Base-by-base conservation (phyloP, 805 yeast species). In the Nakazawaea ishiwadae region DNA sequence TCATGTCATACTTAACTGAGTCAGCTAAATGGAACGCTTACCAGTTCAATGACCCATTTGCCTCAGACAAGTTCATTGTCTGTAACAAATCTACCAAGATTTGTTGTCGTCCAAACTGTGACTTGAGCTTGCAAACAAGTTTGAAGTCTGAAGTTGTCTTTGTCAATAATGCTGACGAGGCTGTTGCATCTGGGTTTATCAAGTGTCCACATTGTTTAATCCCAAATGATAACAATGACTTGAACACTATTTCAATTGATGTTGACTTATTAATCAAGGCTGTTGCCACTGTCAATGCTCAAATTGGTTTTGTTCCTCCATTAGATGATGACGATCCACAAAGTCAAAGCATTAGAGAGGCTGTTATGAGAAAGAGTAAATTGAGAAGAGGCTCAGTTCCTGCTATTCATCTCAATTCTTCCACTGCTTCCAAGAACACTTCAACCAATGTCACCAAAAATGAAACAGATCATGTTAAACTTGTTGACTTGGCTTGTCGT, bases 401-500 rank as follows among this genome's bases (percentile, higher is more conserved):
- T 16, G 35, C 36, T 8, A 45, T 40, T 12, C 42, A 44, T 18
- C 43, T 47, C 31, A 40, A 40, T 19, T 40, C 36, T n/a, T 10
- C 33, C 4, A n/a, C 33, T 4, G 28, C 29, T 15, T 14, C 40
- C 7, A 28, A 40, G 39, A 44, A 35, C 31, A 30, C 36, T 10
- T 23, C 37, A 3, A 31, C 35, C 29, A 60, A 39, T 55, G 48
- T 74, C 21, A 66, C 79, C 17, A 75, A 77, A 51, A 77, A 77
- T 56, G 86, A 81, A 55, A 66, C 77, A 35, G 88, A 81, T 51
- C 90, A 84, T 54, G 69, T 77, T 51, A 70, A 80, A 45, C 69
- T 82, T 35, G 86, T 82, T 17, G 84, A 79, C 54, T 73, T 80
- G 51, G 93, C 95, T 1, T 86, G 95, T 54, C 77, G 91, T 41